These are phyloP conservation scores for Fusarium sp. DNA, from an alignment of 2,329 filamentous ascomycete genomes.

Conservation along the genomic window DNA sequence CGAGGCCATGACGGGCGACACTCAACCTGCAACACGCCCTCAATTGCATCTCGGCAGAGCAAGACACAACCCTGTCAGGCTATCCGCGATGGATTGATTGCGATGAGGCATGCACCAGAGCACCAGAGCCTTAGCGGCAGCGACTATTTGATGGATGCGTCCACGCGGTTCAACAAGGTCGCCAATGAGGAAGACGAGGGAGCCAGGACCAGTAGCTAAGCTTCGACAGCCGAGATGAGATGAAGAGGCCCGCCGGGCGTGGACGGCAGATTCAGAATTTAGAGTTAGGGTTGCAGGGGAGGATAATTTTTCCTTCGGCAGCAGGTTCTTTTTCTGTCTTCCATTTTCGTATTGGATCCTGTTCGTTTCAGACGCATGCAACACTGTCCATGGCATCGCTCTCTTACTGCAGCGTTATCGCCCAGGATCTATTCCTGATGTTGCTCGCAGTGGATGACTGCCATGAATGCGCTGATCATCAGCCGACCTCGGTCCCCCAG, in stretches of 20 bases:
- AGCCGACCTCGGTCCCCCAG: constrained; percentile 11
- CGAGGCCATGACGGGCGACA: constrained; percentile 3
- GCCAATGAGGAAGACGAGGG: constrained; percentile 6
- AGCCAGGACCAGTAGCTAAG: constrained; percentile 34
- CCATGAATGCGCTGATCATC: constrained; percentile 16
- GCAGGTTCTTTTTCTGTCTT: constrained; percentile 35
- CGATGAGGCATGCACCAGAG: constrained; percentile 20
- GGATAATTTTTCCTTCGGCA: constrained; percentile 10
- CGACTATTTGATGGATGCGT: constrained; percentile 32
- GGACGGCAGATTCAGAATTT: constrained; percentile 28
- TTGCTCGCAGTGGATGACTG: neutral
- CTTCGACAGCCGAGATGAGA: constrained; percentile 47
- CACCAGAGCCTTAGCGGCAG: constrained; percentile 28
- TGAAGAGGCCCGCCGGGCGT: constrained; percentile 10
- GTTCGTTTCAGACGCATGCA: constrained; percentile 25
- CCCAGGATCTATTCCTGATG: constrained; percentile 18
- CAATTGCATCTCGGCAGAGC: neutral
- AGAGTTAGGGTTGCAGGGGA: constrained; percentile 30
- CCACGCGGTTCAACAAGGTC: neutral
- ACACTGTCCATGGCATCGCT: constrained; percentile 18
- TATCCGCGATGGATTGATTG: constrained; percentile 10
- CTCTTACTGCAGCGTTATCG: constrained; percentile 18
- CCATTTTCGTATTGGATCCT: constrained; percentile 21
- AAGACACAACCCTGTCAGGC: neutral
- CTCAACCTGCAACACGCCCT: constrained; percentile 10